Base-by-base conservation (phyloP, 2,329 filamentous ascomycete genomes). In the Hypoxylon sp. region DNA sequence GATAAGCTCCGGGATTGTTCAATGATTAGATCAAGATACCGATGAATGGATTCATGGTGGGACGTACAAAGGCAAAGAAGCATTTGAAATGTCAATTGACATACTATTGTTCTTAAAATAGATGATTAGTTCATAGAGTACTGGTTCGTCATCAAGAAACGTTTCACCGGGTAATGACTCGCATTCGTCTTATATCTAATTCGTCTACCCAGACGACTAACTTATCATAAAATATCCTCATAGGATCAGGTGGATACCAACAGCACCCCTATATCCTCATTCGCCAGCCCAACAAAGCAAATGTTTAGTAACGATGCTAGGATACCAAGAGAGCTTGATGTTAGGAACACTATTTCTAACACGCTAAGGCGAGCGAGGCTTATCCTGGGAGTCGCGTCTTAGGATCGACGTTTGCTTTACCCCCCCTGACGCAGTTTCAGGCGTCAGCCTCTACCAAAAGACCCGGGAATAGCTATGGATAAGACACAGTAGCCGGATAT, bases 101-200 rank as follows among this genome's bases (percentile, higher is more conserved):
- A 44, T 52, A 53, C 11, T 22, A 10, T 10, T 22, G 39, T 31
- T 47, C 47, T 52, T 44, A 60, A 59, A 60, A 60, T 60, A 60
- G 47, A 60, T n/a, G 14, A 47, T 57, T 29, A 57, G 11, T 35
- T 29, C 11, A 22, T 46, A 19, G 24, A 35, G 19, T 4, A 35
- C 11, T 19, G 3, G 14, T 22, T 47, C 42, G 54, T 57, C 54
- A 57, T 57, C 54, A 17, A 47, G 17, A 44, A 29, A 35, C 19
- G 26, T 57, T 17, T 33, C 8, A 22, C 9, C 6, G 9, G 11
- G 14, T n/a, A 4, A 31, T 31, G 17, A 22, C 39, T n/a, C 19
- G 54, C 24, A 57, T 35, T 29, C 26, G 39, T n/a, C 44, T 46
- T 13, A 35, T 57, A 57, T 57, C 37, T 29, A 55, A 44, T 9